Base-by-base conservation (phyloP, 2,329 filamentous ascomycete species). In the Uncinocarpus reesii region DNA sequence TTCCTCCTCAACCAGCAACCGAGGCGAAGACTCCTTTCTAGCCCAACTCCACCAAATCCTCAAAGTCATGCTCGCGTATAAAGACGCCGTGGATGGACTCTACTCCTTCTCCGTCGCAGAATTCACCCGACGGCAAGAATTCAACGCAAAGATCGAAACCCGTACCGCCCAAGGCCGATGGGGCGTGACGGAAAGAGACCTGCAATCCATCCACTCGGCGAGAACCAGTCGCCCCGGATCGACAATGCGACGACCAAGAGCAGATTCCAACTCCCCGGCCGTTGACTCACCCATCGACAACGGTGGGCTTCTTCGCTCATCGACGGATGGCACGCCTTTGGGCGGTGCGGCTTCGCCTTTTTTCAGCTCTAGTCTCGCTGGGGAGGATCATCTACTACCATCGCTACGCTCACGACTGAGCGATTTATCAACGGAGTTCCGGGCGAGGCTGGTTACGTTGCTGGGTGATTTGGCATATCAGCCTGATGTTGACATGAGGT, bases 31-130 rank as follows among this genome's bases (percentile, higher is more conserved):
- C 53, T 80, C 81, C 52, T 96, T 96, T 68, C 86, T 95, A 55
- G 77, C 82, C 38, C 92, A 98, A 65, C 77, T 98, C 1, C 86
- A 93, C 63, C 88, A 95, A 60, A 82, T 98, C 20, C 75, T 98
- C 41, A 89, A 92, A 59, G 81, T 84, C 50, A 98, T 98, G 89
- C 81, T 98, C 32, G 78, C 79, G 32, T 98, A 95, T 67, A 86
- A 90, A 58, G 90, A 95, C 64, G 85, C 82, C 11, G 87, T 98
- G 31, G 92, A 98, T 60, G 86, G 87, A 0, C 76, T 98, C 6
- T 98, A 96, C 71, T 88, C 84, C 47, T 95, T 89, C 77, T 89
- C 85, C 45, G 87, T 96, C 6, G 87, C 89, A 0, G 90, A 96
- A 65, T 98, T 94, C 65, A 94, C 87, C 1, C 80, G 81, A 42